phyloP scores from a whole-genome alignment of 306 rosid species.

The Vigna nakashimae region DNA sequence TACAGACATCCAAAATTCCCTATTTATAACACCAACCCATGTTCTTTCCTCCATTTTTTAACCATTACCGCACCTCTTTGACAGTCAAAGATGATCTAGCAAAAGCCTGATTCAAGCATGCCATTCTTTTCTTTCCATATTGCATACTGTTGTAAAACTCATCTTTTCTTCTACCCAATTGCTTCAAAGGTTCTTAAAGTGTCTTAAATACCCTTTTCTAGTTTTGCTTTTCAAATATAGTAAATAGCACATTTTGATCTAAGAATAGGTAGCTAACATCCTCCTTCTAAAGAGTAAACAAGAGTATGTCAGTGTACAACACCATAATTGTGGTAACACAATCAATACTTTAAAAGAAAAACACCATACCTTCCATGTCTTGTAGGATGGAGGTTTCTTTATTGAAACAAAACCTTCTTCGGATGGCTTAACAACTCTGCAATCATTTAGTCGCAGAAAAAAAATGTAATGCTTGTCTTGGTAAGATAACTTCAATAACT shows the following conservation, averaged over 20 bases:
- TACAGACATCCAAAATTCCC: not conserved
- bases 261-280: slow-evolving; percentile 26
- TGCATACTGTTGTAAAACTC: not conserved
- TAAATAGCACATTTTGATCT: not conserved
- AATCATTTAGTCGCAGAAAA: slow-evolving; percentile 44
- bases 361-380: slow-evolving; percentile 83
- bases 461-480: slow-evolving; percentile 29
- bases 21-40: slow-evolving; percentile 19
- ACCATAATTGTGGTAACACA: slow-evolving; percentile 24
- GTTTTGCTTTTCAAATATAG: not conserved
- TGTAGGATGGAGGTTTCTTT: slow-evolving; percentile 85
- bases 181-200: not conserved
- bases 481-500: slow-evolving; percentile 26
- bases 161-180: not conserved
- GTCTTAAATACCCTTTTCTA: not conserved
- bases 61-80: not conserved
- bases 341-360: slow-evolving; percentile 33
- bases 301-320: not conserved
- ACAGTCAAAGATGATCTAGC: not conserved
- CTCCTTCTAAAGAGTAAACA: not conserved
- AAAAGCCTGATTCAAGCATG: slow-evolving; percentile 18
- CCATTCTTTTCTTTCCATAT: not conserved
- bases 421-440: slow-evolving; percentile 85
- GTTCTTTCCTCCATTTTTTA: not conserved
- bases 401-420: slow-evolving; percentile 83